phyloP scores from a whole-genome alignment of 352 stramenopile genomes.

The Phytophthora ohioensis region DNA sequence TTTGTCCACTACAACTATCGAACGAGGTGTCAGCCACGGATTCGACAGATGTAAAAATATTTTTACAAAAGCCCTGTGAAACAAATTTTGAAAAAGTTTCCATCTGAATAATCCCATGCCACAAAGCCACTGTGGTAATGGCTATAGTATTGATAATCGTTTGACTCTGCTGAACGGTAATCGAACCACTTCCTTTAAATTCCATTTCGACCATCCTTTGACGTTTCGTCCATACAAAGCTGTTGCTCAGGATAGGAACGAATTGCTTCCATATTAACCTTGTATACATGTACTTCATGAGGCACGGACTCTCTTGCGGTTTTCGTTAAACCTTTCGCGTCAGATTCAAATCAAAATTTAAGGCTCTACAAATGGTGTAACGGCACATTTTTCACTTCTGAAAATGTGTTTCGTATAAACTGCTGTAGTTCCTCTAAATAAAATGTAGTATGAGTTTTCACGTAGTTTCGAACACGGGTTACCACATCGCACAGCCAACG shows the following conservation, averaged over 20 bases:
- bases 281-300: conserved; percentile 19
- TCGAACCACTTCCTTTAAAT: conserved; percentile 12
- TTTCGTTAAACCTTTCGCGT: conserved; percentile 19
- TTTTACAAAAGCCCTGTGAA: conserved; percentile 15
- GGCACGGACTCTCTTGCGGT: conserved; percentile 12
- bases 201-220: conserved; percentile 25
- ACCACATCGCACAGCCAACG: conserved; percentile 14
- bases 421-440: conserved; percentile 24
- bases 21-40: conserved; percentile 12
- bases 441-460: conserved; percentile 14
- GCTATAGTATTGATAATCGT: conserved; percentile 14
- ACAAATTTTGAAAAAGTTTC: conserved; percentile 11
- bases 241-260: conserved; percentile 25
- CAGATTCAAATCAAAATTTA: conserved; percentile 30
- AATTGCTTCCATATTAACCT: conserved; percentile 22
- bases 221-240: conserved; percentile 18
- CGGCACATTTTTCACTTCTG: conserved; percentile 14
- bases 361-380: conserved; percentile 20
- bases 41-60: conserved; percentile 13
- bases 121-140: conserved; percentile 16
- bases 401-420: conserved; percentile 6
- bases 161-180: conserved; percentile 17
- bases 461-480: conserved; percentile 2
- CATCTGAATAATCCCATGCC: conserved; percentile 9
- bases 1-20: conserved; percentile 13